These are phyloP conservation scores for Suillus cothurnatus DNA, from an alignment of 768 basidiomycete species.

Conservation along the genomic window DNA sequence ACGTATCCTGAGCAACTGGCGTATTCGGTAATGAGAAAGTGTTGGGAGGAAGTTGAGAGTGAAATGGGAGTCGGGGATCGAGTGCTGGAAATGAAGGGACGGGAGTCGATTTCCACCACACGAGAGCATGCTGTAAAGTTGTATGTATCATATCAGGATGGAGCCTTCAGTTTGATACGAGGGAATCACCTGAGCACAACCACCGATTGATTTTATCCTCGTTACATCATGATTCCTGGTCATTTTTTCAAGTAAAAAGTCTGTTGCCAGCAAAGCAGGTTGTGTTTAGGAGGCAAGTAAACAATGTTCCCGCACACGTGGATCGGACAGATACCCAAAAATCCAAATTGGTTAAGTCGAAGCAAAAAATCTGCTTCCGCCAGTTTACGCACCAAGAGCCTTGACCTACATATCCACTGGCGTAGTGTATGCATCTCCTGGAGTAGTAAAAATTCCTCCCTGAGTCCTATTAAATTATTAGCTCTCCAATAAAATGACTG, in stretches of 20 bases:
- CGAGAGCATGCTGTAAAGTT: constrained; percentile 71
- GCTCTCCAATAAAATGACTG: constrained; percentile 13
- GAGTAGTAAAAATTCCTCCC: constrained; percentile 84
- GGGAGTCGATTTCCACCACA: constrained; percentile 86
- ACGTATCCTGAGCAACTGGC: constrained; percentile 77
- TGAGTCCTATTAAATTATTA: constrained; percentile 59
- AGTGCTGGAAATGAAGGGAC: constrained; percentile 72
- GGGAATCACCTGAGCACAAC: constrained; percentile 65
- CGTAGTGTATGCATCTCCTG: constrained; percentile 85
- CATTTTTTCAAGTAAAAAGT: constrained; percentile 75
- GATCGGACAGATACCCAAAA: constrained; percentile 35
- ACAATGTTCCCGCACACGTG: constrained; percentile 23
- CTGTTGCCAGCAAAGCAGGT: constrained; percentile 43
- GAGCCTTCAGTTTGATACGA: constrained; percentile 16
- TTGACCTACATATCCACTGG: constrained; percentile 93
- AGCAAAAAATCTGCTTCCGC: constrained; percentile 66
- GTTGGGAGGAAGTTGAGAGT: constrained; percentile 66
- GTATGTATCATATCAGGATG: constrained; percentile 10
- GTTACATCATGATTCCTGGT: constrained; percentile 68
- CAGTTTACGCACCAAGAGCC: constrained; percentile 64
- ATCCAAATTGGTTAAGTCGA: constrained; percentile 37
- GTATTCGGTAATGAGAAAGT: constrained; percentile 74
- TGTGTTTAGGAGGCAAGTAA: constrained; percentile 5
- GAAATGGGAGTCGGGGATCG: constrained; percentile 69
- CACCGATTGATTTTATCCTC: constrained; percentile 75